phyloP scores from a whole-genome alignment of 345 rosid species.

The Acer campestre region DNA sequence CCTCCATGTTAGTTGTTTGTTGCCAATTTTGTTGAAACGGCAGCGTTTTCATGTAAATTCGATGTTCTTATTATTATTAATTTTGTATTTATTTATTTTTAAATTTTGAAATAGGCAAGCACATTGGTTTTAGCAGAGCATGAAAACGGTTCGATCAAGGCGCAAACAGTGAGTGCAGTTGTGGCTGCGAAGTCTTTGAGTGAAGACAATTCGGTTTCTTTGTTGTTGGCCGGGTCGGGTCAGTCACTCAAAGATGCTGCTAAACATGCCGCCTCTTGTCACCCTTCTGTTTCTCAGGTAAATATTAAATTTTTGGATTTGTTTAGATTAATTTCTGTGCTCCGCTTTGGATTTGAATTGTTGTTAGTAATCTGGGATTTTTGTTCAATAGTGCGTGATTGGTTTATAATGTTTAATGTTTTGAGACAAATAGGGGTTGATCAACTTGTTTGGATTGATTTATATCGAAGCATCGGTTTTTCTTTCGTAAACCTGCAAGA shows the following conservation, averaged over 20 bases:
- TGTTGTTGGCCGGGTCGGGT: slow-evolving; percentile 88
- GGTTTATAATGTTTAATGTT: too few species aligned
- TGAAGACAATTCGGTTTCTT: slow-evolving; percentile 54
- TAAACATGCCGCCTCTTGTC: slow-evolving; percentile 66
- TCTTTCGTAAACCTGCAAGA: too few species aligned
- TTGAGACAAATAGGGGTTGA: too few species aligned
- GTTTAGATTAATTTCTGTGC: neutral
- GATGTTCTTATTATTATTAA: neutral
- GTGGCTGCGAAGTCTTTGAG: slow-evolving; percentile 71
- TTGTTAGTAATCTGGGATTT: neutral
- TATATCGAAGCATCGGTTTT: too few species aligned
- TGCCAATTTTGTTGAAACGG: neutral
- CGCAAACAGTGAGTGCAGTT: slow-evolving; percentile 68
- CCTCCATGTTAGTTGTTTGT: neutral
- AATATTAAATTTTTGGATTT: neutral
- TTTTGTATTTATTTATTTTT: neutral
- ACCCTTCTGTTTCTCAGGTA: slow-evolving; percentile 82
- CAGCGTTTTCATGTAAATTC: neutral
- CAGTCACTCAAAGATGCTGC: slow-evolving; percentile 78
- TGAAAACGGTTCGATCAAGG: slow-evolving; percentile 68
- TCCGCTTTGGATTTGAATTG: neutral
- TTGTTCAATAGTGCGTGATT: neutral
- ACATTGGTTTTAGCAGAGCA: slow-evolving; percentile 82
- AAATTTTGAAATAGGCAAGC: slow-evolving; percentile 49
- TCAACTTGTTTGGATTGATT: too few species aligned